Base-by-base conservation (phyloP, 257 asterid genomes). In the Petunia axillaris region DNA sequence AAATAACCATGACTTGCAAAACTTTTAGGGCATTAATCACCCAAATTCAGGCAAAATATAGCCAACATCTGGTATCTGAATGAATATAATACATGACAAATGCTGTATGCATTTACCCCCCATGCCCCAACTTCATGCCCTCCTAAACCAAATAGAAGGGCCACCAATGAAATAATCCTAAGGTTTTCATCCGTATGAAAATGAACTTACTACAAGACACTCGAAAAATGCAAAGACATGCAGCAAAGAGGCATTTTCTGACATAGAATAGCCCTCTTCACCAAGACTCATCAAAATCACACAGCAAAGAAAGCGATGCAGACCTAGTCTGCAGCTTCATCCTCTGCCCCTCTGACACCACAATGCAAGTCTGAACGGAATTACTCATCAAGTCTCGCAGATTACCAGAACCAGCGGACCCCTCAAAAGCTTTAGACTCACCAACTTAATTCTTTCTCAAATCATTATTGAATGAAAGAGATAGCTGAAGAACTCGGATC, bases 381-480 rank as follows among this genome's bases (percentile, higher is more conserved):
- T 80, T 74, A 79, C 73, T 64, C 83, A 76, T 75, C 54, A 64
- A 71, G 73, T 62, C 70, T 80, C 79, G 59, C 77, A 50, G 82
- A 86, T 83, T 80, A 74, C 83, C 74, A 57, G 55, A 79, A 79
- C 85, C 82, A 76, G 75, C 57, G 84, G 83, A 83, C 86, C 35
- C 77, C 80, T 73, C 81, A 81, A 82, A 85, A 81, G 78, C 81
- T 78, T 60, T 52, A 75, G 82, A 82, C 78, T 48, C 65, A 76
- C 64, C 64, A 68, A 10, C 54, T 79, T 85, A 79, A 55, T 84
- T 86, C 76, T 82, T 81, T 76, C 83, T 73, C 67, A 53, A 85
- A 82, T 83, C 86, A 81, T 85, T 84, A 82, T 81, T 86, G 75
- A 82, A 87, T 84, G 82, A 83, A 52, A 59, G 76, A 65, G 40